Evolutionary conservation across 2,329 filamentous ascomycete genomes (phyloP), one percentile per base, ranked within the genome.

Genomic region (Scopulariopsis brevicaulis): DNA sequence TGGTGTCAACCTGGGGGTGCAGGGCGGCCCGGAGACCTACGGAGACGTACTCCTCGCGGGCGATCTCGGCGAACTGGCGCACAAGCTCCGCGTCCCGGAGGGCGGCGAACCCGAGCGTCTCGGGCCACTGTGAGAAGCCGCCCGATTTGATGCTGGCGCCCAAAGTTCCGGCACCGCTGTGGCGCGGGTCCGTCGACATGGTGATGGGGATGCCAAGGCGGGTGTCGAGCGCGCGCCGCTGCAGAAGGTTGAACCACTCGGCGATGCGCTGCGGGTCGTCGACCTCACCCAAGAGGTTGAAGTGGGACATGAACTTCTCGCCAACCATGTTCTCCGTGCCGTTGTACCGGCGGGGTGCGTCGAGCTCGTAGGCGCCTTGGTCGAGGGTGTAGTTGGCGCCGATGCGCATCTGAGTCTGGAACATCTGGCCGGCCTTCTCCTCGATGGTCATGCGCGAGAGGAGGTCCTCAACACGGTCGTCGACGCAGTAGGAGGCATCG

Each of bases 381-480:
- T 43, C 37, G 12, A 43, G 37, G 18, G 37, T 43, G 37, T 43
- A 43, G 18, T 43, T 43, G 12, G 12, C 37, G 12, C 37, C 37
- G 18, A 43, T 43, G 12, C 37, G 77, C 60, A 91, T 77, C 65
- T 90, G 87, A 53, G 86, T 83, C 66, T 86, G 84, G 28, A 86
- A 75, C 63, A 86, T 73, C 67, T 90, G 87, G 1, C 84, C 78
- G 50, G 82, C 80, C 72, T 91, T 90, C 60, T 91, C 87, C 64
- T 86, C 77, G 58, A 89, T 79, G 0, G 84, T 89, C 87, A 91
- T 91, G 22, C 84, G 80, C 14, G 80, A 79, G 56, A 91, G 70
- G 5, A 91, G 77, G 67, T 90, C 86, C 11, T 79, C 68, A 11
- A 90, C 80, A 60, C 87, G 77, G 54, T 79, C 80, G 56, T 88